Percentiles rank a stretch among this genome's conserved stretches.
phyloP scores from a whole-genome alignment of 2,329 filamentous ascomycete species.

The Fusarium chaquense region DNA sequence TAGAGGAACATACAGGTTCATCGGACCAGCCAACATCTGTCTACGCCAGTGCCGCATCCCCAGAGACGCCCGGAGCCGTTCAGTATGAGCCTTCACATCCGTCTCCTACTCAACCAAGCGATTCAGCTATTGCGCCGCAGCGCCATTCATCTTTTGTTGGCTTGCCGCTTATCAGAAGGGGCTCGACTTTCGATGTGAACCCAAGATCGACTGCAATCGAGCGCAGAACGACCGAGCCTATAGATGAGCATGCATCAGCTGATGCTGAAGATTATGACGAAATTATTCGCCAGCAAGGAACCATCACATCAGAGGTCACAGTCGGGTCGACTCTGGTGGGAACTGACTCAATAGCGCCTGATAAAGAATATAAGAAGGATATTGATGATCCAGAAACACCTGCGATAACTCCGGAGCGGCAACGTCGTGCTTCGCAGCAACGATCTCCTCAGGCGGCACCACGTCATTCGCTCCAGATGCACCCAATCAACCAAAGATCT shows the following conservation, averaged over 20 bases:
- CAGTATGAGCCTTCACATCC: conserved; percentile 27
- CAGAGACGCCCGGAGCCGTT: background rate
- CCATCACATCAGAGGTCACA: conserved; percentile 38
- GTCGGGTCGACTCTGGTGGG: conserved; percentile 39
- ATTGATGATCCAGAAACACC: conserved; percentile 10
- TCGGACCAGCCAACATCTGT: conserved; percentile 22
- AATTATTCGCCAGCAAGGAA: conserved; percentile 34
- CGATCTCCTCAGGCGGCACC: conserved; percentile 11
- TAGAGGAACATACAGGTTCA: conserved; percentile 12
- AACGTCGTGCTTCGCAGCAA: conserved; percentile 20
- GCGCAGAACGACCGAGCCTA: conserved; percentile 51
- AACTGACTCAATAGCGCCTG: conserved; percentile 32
- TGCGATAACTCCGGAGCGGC: conserved; percentile 15
- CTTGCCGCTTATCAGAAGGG: conserved; percentile 69
- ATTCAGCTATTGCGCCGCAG: conserved; percentile 49
- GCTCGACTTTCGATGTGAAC: conserved; percentile 66
- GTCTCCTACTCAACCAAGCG: conserved; percentile 10
- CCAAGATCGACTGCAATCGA: conserved; percentile 50
- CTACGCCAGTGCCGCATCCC: conserved; percentile 5
- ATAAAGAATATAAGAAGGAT: conserved; percentile 36
- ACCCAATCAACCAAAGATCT: conserved; percentile 27
- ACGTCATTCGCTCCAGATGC: conserved; percentile 41
- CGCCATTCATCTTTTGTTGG: conserved; percentile 66
- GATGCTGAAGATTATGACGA: conserved; percentile 48
- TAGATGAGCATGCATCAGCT: conserved; percentile 50